These are phyloP conservation scores for Kodamaea sp. DNA, from an alignment of 1,139 yeast species.

Conservation along the genomic window DNA sequence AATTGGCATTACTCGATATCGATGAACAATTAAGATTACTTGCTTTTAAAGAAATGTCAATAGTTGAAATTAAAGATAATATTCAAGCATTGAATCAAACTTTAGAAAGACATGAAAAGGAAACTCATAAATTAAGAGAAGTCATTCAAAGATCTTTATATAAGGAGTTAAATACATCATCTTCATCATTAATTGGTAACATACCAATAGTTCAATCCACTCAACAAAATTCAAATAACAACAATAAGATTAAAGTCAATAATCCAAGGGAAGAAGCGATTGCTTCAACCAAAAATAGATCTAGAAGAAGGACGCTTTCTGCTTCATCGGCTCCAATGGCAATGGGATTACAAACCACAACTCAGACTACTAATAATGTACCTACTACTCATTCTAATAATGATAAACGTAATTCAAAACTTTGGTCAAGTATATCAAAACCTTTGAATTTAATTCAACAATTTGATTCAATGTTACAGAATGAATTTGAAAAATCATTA, in stretches of 20 bases:
- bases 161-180: constrained; percentile 24
- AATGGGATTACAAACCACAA: constrained; percentile 4
- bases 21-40: constrained; percentile 55
- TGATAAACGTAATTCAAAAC: constrained; percentile 20
- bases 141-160: constrained; percentile 40
- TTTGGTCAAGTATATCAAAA: constrained; percentile 46
- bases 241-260: constrained; percentile 18
- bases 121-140: constrained; percentile 44
- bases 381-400: neutral
- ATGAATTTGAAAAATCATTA: constrained; percentile 58
- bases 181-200: constrained; percentile 2
- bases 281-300: constrained; percentile 25
- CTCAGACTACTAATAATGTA: neutral
- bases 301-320: constrained; percentile 21
- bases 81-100: constrained; percentile 33
- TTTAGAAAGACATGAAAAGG: constrained; percentile 39
- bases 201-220: constrained; percentile 1
- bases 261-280: constrained; percentile 37
- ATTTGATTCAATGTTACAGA: constrained; percentile 62
- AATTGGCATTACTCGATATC: constrained; percentile 33
- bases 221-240: constrained; percentile 13
- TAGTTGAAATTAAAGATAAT: constrained; percentile 53
- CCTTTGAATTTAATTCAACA: constrained; percentile 65
- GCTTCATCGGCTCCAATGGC: constrained; percentile 12
- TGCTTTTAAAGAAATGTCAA: constrained; percentile 60